Evolutionary conservation across 176 grass and related monocot genomes (phyloP).

Genomic region (Phragmites australis): DNA sequence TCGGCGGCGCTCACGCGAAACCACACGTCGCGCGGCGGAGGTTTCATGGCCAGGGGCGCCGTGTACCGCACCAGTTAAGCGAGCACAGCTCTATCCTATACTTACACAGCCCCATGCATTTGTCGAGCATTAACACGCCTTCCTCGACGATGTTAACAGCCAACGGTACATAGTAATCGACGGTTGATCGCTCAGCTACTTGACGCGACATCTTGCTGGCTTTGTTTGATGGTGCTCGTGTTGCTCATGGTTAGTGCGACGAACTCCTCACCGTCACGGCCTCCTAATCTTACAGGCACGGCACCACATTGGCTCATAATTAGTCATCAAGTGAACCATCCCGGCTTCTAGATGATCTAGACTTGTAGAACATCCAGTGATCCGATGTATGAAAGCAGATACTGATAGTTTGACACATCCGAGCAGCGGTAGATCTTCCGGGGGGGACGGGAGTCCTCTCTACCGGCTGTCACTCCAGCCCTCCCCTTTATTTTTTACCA

Average conservation of each 20-base stretch:
- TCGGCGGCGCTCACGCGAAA: too few species aligned
- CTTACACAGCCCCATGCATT: too few species aligned
- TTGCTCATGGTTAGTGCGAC: background rate
- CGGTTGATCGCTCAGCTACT: background rate
- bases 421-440: too few species aligned
- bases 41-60: too few species aligned
- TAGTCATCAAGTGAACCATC: background rate
- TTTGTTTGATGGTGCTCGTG: background rate
- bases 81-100: too few species aligned
- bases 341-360: constrained; percentile 24
- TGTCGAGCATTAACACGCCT: constrained; percentile 30
- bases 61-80: constrained; percentile 34
- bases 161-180: constrained; percentile 27
- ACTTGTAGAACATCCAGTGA: background rate
- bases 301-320: background rate
- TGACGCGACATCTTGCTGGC: background rate
- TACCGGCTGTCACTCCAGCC: too few species aligned
- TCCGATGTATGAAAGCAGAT: background rate
- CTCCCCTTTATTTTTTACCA: too few species aligned
- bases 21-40: too few species aligned
- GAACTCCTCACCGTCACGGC: background rate
- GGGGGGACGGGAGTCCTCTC: too few species aligned
- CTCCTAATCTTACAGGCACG: constrained; percentile 1
- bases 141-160: constrained; percentile 13
- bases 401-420: too few species aligned